Evolutionary conservation across 768 basidiomycete genomes (phyloP).

Genomic region (Gyrodon lividus): DNA sequence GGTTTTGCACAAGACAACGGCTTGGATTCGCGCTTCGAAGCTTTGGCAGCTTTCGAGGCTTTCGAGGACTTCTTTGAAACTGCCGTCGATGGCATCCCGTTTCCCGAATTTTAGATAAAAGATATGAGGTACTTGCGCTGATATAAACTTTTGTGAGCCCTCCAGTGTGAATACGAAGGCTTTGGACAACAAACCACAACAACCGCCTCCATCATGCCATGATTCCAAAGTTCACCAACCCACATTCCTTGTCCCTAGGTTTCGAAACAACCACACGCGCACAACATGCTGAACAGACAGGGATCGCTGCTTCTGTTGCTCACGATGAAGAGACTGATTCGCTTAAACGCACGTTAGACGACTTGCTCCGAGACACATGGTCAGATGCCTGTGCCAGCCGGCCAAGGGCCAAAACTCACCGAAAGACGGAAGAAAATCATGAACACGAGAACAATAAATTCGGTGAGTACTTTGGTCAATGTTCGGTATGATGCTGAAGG

Average conservation of each 20-base stretch:
- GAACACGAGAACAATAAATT: background rate
- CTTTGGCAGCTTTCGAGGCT: conserved; percentile 19
- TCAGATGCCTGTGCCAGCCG: background rate
- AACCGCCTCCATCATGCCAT: conserved; percentile 17
- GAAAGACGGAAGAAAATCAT: conserved; percentile 3
- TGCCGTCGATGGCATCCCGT: background rate
- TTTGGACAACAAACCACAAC: conserved; percentile 22
- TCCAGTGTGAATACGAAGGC: too few species aligned
- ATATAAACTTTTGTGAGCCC: background rate
- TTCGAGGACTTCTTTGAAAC: conserved; percentile 11
- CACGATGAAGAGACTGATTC: conserved; percentile 8
- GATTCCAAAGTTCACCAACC: conserved; percentile 46
- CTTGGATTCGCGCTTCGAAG: conserved; percentile 10
- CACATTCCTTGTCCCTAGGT: conserved; percentile 39
- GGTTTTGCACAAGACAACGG: conserved; percentile 2
- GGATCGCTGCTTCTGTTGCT: background rate
- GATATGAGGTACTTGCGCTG: background rate
- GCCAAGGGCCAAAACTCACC: conserved; percentile 1
- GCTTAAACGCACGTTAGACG: conserved; percentile 23
- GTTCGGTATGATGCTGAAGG: background rate
- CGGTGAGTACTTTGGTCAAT: background rate
- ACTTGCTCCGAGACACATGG: conserved; percentile 24
- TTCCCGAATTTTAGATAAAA: too few species aligned
- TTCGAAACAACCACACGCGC: conserved; percentile 38
- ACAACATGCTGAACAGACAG: conserved; percentile 21